Evolutionary conservation across 169 alveolate species (phyloP), one percentile per base, ranked within the genome.

Genomic region (Cyclospora cayetanensis): DNA sequence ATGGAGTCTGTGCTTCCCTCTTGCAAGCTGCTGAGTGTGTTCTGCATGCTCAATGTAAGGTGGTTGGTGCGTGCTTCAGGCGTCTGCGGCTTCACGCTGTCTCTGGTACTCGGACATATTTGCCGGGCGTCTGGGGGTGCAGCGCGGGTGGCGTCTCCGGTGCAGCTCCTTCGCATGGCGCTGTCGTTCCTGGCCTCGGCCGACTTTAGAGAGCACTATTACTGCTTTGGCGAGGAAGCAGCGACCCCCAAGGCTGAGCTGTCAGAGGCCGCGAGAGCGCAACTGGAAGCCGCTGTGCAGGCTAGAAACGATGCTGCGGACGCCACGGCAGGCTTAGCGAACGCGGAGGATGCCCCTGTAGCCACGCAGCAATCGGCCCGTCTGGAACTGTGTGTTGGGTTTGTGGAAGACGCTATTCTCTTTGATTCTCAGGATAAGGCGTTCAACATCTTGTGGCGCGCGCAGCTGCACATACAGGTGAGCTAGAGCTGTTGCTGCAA

Each of bases 381-480:
- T 7, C 50, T 31, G 25, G 86, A 35, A 7, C 74, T 90, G 29
- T 42, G 82, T 18, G 80, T 74, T 1, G 93, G 93, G 12, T 70
- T 90, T 3, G 83, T 90, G 7, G 90, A 60, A 5, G 90, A 90
- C 20, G 93, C 93, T 12, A 39, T 2, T 18, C 93, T 90, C 65
- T 90, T 77, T n/a, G 93, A 90, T 85, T 77, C 90, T 0, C 70
- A 55, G 4, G 84, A 63, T 11, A 55, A 63, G 39, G 18, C 82
- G 50, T 77, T 55, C 77, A 90, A 90, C 86, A 55, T 90, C 31
- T 46, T 90, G 41, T 90, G 90, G 90, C 52, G 93, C 20, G 52
- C 82, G 37, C 90, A 79, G 41, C 65, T 90, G 79, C 93, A 90
- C 37, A 46, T 90, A 12, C 84, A 83, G 91, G 91, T 83, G 50